Percentiles rank a stretch among this genome's conserved stretches.
phyloP scores from a whole-genome alignment of 352 stramenopile genomes.

The Globisporangium echinulatum region DNA sequence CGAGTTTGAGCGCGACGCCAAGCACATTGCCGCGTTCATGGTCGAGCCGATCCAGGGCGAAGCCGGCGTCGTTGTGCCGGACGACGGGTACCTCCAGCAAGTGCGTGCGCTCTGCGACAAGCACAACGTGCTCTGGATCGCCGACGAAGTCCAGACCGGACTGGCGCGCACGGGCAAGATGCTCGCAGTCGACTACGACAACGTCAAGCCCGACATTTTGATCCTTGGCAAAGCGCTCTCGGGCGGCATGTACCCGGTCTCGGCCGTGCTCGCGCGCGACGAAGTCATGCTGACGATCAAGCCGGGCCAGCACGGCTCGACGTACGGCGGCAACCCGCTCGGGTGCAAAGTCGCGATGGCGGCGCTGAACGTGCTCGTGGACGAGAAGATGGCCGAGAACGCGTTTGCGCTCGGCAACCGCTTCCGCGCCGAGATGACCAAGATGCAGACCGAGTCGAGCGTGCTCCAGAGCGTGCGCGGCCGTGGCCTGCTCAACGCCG shows the following conservation, averaged over 20 bases:
- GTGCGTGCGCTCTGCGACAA: slow-evolving; percentile 92
- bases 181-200: slow-evolving; percentile 94
- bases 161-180: slow-evolving; percentile 96
- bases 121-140: slow-evolving; percentile 99
- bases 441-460: slow-evolving; percentile 42
- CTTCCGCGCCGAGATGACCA: slow-evolving; percentile 87
- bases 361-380: slow-evolving; percentile 88
- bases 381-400: slow-evolving; percentile 96
- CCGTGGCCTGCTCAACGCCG: slow-evolving; percentile 96
- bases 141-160: slow-evolving; percentile 98
- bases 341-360: slow-evolving; percentile 96
- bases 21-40: slow-evolving; percentile 97
- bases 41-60: slow-evolving; percentile 99
- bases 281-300: slow-evolving; percentile 99
- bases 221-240: slow-evolving; percentile 96
- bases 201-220: slow-evolving; percentile 97
- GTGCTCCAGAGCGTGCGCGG: slow-evolving; percentile 87
- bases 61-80: slow-evolving; percentile 96
- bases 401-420: slow-evolving; percentile 90
- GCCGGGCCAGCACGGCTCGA: slow-evolving; percentile 95
- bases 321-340: slow-evolving; percentile 96
- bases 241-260: slow-evolving; percentile 97
- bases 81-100: slow-evolving; percentile 93
- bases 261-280: slow-evolving; percentile 93
- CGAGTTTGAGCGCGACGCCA: slow-evolving; percentile 71